Evolutionary conservation across 371 early-diverging fungal species (phyloP).

Genomic region (Rhizopus microsporus): DNA sequence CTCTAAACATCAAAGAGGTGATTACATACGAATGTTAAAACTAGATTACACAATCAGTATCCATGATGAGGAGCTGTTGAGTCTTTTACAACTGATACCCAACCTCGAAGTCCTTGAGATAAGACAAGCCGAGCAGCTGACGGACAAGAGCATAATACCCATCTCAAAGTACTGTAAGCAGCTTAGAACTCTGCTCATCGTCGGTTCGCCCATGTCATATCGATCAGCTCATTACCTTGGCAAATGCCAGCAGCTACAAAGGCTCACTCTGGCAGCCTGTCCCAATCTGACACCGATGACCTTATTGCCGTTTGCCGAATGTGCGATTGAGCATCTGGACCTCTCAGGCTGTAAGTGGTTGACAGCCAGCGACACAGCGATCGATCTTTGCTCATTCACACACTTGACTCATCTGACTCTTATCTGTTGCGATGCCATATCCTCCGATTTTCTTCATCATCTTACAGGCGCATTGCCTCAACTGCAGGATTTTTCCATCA

Average conservation of each 20-base stretch:
- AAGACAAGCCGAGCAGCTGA: conserved; percentile 27
- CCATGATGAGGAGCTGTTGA: conserved; percentile 29
- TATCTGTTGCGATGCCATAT: conserved; percentile 33
- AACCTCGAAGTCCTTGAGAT: conserved; percentile 37
- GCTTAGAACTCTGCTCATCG: conserved; percentile 32
- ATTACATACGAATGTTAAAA: conserved; percentile 18
- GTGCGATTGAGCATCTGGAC: conserved; percentile 38
- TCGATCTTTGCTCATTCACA: conserved; percentile 31
- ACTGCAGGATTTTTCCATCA: conserved; percentile 36
- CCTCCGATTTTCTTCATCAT: conserved; percentile 22
- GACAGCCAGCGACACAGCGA: conserved; percentile 41
- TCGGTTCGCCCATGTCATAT: conserved; percentile 31
- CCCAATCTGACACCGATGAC: conserved; percentile 27
- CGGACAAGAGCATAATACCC: conserved; percentile 37
- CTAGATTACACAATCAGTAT: conserved; percentile 14
- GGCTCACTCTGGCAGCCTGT: conserved; percentile 34
- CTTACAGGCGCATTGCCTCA: conserved; percentile 19
- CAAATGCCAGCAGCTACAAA: conserved; percentile 23
- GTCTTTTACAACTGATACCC: conserved; percentile 28
- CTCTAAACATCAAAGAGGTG: conserved; percentile 21
- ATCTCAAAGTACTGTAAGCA: conserved; percentile 29
- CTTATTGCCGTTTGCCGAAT: conserved; percentile 36
- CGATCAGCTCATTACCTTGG: conserved; percentile 43
- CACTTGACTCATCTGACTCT: conserved; percentile 36
- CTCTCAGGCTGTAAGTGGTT: conserved; percentile 47